A percentile compares a stretch with the other conserved stretches of the same genome.
These are phyloP conservation scores for Monosporozyma aquatica DNA, from an alignment of 805 yeast genomes.

Conservation along the genomic window DNA sequence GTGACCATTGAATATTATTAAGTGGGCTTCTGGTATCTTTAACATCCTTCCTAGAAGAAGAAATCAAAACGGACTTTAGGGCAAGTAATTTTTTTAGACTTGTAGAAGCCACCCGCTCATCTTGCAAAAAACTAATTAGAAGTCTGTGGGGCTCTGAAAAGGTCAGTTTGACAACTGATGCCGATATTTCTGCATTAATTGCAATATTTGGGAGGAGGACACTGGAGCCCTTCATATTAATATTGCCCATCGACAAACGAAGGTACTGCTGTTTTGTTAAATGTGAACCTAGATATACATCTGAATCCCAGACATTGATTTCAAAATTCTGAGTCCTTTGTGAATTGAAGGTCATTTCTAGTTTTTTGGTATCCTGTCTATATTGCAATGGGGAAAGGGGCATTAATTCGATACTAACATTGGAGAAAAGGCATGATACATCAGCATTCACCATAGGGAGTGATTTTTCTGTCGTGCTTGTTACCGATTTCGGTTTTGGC, in stretches of 20 bases:
- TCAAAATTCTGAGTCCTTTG: constrained; percentile 11
- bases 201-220: background rate
- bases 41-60: background rate
- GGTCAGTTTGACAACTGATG: constrained; percentile 21
- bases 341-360: constrained; percentile 15
- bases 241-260: constrained; percentile 20
- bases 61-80: constrained; percentile 7
- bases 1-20: constrained; percentile 10
- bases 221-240: constrained; percentile 10
- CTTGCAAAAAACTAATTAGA: constrained; percentile 19
- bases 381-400: constrained; percentile 19
- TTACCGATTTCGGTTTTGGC: background rate
- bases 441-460: constrained; percentile 3
- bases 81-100: constrained; percentile 13
- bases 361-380: constrained; percentile 18
- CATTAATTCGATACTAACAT: constrained; percentile 21
- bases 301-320: constrained; percentile 19
- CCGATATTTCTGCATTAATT: constrained; percentile 8
- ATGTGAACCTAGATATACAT: constrained; percentile 19
- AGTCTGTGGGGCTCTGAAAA: constrained; percentile 25
- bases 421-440: constrained; percentile 11
- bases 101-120: constrained; percentile 18
- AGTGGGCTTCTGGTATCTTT: background rate
- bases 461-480: background rate
- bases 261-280: constrained; percentile 23